Percentiles rank a stretch among this genome's conserved stretches.
phyloP scores from a whole-genome alignment of 352 stramenopile genomes.

The Globisporangium middletonii region DNA sequence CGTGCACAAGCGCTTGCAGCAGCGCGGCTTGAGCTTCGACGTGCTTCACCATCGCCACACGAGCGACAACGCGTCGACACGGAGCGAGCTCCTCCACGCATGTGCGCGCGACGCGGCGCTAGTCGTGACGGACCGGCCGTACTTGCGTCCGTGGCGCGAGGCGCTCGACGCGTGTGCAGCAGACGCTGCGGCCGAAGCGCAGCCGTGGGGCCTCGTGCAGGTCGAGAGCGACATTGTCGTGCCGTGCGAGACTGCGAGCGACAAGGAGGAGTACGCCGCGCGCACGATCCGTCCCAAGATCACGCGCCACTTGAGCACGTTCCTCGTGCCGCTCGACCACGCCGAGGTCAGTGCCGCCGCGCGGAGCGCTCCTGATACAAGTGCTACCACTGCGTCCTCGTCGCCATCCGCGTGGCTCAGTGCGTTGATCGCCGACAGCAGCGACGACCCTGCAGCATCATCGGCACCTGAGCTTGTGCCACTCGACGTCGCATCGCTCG shows the following conservation, averaged over 20 bases:
- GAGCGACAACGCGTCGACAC: constrained; percentile 6
- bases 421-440: constrained; percentile 15
- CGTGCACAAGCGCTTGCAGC: constrained; percentile 30
- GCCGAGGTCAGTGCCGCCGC: constrained; percentile 21
- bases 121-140: constrained; percentile 74
- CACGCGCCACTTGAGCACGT: constrained; percentile 86
- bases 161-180: constrained; percentile 37
- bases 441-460: not conserved
- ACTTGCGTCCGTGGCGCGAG: constrained; percentile 52
- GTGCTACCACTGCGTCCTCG: too few species aligned
- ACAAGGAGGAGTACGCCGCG: constrained; percentile 96
- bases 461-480: constrained; percentile 7
- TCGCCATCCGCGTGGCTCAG: constrained; percentile 6
- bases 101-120: constrained; percentile 49
- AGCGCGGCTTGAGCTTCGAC: constrained; percentile 49
- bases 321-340: constrained; percentile 58
- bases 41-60: constrained; percentile 53
- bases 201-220: constrained; percentile 78
- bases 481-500: constrained; percentile 39
- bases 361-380: constrained; percentile 24
- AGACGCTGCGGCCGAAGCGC: constrained; percentile 22
- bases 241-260: constrained; percentile 86
- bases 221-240: constrained; percentile 98
- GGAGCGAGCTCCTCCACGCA: constrained; percentile 32
- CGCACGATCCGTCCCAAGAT: constrained; percentile 98